Evolutionary conservation across 108 stramenopile species (phyloP), one percentile per base, ranked within the genome.

Genomic region (Conticribra guillardii): DNA sequence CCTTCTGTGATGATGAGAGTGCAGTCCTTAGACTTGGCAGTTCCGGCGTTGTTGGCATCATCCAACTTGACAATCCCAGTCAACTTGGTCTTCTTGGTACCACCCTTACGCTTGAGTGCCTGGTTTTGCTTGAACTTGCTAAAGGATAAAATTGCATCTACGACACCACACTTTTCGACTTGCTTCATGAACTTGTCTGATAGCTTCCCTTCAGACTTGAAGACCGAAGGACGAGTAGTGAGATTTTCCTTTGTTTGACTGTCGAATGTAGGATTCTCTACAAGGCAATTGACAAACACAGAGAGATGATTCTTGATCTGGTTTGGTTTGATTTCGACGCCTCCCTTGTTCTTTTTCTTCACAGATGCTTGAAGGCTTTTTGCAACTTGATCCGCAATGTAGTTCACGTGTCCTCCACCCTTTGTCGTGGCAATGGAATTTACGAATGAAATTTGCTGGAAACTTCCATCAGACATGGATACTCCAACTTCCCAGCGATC

Each of bases 261-360:
- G 67, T 99, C 98, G 72, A 99, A 99, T 7, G 97, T 89, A 5
- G 96, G 96, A 78, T 99, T 99, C 53, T 96, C 96, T 5, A 99
- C 96, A 34, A 99, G 82, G 55, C 87, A 89, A 69, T 99, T 98
- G 44, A 99, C 97, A 81, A 91, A 99, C 27, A 99, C 82, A 45
- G 81, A 82, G 8, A 99, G 80, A 67, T 99, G 98, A 71, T 97
- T 96, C 80, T 97, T 97, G 86, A 99, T 93, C 48, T 94, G 92
- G 41, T 74, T 71, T 0, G 93, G 77, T 64, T 95, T 98, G 45
- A 99, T 86, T 37, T 96, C 88, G 29, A 74, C 56, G 8, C 85
- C 84, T n/a, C 95, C 96, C 84, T 98, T 98, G 84, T 98, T 92
- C 76, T 97, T 97, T 82, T 96, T 97, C 82, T 95, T 96, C 34